These are phyloP conservation scores for Pichia sp. DNA, from an alignment of 1,139 yeast species.

Conservation along the genomic window DNA sequence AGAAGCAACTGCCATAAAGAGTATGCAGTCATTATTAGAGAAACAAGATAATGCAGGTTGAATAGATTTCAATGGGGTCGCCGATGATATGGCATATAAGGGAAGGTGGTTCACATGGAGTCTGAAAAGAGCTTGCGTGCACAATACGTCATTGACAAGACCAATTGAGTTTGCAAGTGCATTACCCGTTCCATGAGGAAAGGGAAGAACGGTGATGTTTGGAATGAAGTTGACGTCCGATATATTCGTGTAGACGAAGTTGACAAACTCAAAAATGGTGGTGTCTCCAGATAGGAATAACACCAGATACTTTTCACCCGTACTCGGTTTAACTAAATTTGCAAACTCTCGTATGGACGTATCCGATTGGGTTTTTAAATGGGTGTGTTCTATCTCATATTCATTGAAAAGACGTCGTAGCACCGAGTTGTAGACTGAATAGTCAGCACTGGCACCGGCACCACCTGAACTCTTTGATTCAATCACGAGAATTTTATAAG, in stretches of 20 bases:
- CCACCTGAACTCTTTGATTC: constrained; percentile 47
- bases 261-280: constrained; percentile 68
- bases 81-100: constrained; percentile 35
- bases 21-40: constrained; percentile 1
- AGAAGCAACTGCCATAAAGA: constrained; percentile 65
- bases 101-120: constrained; percentile 38
- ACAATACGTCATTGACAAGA: constrained; percentile 33
- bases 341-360: constrained; percentile 13
- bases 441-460: constrained; percentile 42
- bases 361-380: constrained; percentile 32
- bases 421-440: constrained; percentile 36
- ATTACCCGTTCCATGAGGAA: constrained; percentile 87
- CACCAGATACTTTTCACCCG: constrained; percentile 31
- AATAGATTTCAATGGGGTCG: not conserved
- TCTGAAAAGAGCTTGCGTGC: constrained; percentile 36
- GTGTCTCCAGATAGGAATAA: constrained; percentile 82
- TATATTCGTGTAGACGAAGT: constrained; percentile 32
- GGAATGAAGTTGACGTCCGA: constrained; percentile 3
- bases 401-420: constrained; percentile 39
- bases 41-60: constrained; percentile 1
- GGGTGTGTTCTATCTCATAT: constrained; percentile 32
- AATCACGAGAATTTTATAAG: constrained; percentile 23
- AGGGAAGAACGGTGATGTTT: constrained; percentile 29
- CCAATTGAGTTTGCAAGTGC: constrained; percentile 64
- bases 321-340: not conserved